Evolutionary conservation across 2,329 filamentous ascomycete species (phyloP), one percentile per base, ranked within the genome.

Genomic region (Verticillium tricorpus): DNA sequence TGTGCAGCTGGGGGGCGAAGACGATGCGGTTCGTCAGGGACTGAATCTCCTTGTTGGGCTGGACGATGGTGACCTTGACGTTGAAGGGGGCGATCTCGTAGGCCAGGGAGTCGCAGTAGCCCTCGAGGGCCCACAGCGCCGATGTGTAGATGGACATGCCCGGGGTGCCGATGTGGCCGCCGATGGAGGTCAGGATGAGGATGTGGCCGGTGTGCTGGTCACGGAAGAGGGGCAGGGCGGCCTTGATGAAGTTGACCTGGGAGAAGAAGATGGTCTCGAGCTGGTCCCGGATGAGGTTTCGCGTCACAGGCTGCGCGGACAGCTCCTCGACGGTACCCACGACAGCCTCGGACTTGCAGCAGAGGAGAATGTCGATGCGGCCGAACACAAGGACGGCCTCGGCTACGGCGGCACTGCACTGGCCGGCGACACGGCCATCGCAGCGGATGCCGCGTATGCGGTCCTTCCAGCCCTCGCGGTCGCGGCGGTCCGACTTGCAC

Each of bases 41-140:
- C 66, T 90, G 88, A 64, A 97, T 91, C 78, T 98, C 94, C 77
- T 97, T 92, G 76, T 93, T 96, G 31, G 93, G 93, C 79, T 99
- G 94, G 55, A 99, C 89, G 67, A 98, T 93, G 50, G 93, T 97
- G 74, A 98, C 86, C 75, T 94, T 96, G 78, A 98, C 88, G 77
- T 97, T 97, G 80, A 98, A 98, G 0, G 95, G 95, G 0, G 94
- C 91, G 66, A 99, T 90, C 76, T 99, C 95, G 76, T 97, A 99
- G 1, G 94, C 93, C 28, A 99, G 83, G 63, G 92, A 92, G 77
- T 98, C 94, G 77, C 93, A 97, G 74, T 95, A 97, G 19, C 94
- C 95, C 77, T 98, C 95, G 39, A 97, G 84, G 1, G 93, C 95
- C 93, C 94, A 97, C 40, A 93, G 93, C 15, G 93, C 91, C 19